A percentile compares a stretch with the other conserved stretches of the same genome.
These are phyloP conservation scores for Salvia hispanica DNA, from an alignment of 257 asterid species.

Conservation along the genomic window DNA sequence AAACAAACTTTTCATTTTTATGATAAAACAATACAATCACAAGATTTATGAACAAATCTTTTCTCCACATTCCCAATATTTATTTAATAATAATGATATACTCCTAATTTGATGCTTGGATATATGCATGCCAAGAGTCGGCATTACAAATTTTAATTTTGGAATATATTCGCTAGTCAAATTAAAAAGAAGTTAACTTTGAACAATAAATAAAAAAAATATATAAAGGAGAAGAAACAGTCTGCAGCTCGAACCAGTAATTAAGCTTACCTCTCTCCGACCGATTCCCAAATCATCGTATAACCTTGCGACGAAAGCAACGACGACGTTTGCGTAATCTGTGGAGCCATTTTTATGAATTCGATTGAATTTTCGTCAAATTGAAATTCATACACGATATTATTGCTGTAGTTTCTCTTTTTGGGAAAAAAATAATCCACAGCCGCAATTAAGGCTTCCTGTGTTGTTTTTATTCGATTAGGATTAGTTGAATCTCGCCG, in stretches of 20 bases:
- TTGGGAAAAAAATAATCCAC: neutral
- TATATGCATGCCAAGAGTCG: slow-evolving; percentile 5
- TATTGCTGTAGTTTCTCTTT: neutral
- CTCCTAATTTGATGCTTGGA: neutral
- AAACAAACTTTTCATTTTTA: neutral
- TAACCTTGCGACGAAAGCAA: neutral
- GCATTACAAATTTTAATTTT: neutral
- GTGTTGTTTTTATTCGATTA: slow-evolving; percentile 29
- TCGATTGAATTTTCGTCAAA: slow-evolving; percentile 2
- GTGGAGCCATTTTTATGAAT: neutral
- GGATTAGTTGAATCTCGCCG: slow-evolving; percentile 26
- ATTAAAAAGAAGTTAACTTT: neutral
- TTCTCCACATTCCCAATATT: neutral
- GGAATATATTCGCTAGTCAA: slow-evolving; percentile 10
- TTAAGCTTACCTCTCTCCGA: slow-evolving; percentile 25
- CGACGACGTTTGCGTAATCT: slow-evolving; percentile 12
- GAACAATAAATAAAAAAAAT: neutral
- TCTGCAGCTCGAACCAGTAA: slow-evolving; percentile 38
- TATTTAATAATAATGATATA: neutral
- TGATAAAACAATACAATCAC: neutral
- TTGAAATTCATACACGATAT: slow-evolving; percentile 7
- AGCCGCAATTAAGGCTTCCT: slow-evolving; percentile 33
- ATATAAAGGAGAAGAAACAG: slow-evolving; percentile 10
- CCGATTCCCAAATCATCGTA: slow-evolving; percentile 24
- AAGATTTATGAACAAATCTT: neutral